phyloP scores from a whole-genome alignment of 202 grass and related monocot species.

The Panicum virgatum region DNA sequence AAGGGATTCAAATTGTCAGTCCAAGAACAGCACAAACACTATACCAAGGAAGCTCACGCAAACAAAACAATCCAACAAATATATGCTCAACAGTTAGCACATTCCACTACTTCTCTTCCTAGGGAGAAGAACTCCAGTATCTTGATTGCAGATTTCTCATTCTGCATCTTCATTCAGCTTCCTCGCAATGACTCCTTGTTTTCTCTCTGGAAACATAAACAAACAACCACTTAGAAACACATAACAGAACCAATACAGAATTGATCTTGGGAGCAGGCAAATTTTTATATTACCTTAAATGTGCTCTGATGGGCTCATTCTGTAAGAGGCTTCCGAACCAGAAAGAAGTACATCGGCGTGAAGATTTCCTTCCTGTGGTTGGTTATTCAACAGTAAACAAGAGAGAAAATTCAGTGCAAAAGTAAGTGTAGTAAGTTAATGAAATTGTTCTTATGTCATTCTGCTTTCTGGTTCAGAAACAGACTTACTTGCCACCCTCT shows the following conservation, averaged over 20 bases:
- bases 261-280: background rate
- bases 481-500: constrained; percentile 88
- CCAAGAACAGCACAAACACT: constrained; percentile 13
- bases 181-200: background rate
- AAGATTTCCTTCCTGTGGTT: constrained; percentile 87
- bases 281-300: constrained; percentile 13
- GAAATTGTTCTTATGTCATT: background rate
- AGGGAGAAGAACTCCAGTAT: background rate
- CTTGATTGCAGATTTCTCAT: background rate
- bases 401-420: background rate
- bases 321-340: constrained; percentile 75
- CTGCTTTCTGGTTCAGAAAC: background rate
- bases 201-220: constrained; percentile 2
- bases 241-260: background rate
- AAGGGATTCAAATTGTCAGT: background rate
- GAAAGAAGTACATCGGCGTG: constrained; percentile 91
- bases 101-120: background rate
- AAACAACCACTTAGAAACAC: constrained; percentile 6
- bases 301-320: constrained; percentile 28
- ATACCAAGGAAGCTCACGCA: background rate
- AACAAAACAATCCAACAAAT: background rate
- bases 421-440: background rate
- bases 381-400: constrained; percentile 2
- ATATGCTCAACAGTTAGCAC: constrained; percentile 7
- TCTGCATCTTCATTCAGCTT: background rate